Base-by-base conservation (phyloP, 129 eudicot species). In the Pittosporum tobira region DNA sequence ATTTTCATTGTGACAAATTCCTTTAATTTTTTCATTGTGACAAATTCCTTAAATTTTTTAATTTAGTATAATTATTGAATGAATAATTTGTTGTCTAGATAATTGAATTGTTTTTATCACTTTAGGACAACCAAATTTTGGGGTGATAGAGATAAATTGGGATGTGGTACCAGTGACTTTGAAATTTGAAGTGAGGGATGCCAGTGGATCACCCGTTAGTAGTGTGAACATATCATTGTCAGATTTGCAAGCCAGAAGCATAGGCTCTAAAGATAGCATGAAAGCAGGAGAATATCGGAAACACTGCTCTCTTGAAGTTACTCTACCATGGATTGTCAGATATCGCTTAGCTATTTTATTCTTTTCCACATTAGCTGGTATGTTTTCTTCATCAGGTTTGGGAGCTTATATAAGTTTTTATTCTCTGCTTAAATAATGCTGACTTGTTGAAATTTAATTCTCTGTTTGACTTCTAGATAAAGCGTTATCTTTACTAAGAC, bases 251-350 rank as follows among this genome's bases (percentile, higher is more conserved):
- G 53, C 71, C 50, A 58, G 40, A 63, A 36, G 20, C 23, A 27
- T 26, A 23, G 66, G 55, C 21, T 50, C 59, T 16, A 18, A 48
- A 57, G 30, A 43, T 26, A 12, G 6, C 12, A 29, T 5, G 22
- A 50, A 50, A 26, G 44, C 50, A 26, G 71, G 65, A 56, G 37
- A 68, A 16, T 24, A 5, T 24, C 44, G 25, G 59, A 73, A 38
- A 62, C 63, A 76, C 66, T 84, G 94, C 73, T 30, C 81, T 48
- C 87, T 76, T 53, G 94, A 84, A 84, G 84, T 65, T 65, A 71
- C 64, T 61, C 67, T 84, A 15, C 84, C 84, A 36, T 79, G 87
- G 87, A 65, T 84, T 38, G 71, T 71, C 51, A 76, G 87, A 68
- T 77, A 69, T 63, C 87, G 87, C 21, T 48, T 84, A 61, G 74